Percentiles rank a stretch among this genome's conserved stretches.
Conservation (phyloP, 768 basidiomycete genomes). For the Pleurotus giganteus region DNA sequence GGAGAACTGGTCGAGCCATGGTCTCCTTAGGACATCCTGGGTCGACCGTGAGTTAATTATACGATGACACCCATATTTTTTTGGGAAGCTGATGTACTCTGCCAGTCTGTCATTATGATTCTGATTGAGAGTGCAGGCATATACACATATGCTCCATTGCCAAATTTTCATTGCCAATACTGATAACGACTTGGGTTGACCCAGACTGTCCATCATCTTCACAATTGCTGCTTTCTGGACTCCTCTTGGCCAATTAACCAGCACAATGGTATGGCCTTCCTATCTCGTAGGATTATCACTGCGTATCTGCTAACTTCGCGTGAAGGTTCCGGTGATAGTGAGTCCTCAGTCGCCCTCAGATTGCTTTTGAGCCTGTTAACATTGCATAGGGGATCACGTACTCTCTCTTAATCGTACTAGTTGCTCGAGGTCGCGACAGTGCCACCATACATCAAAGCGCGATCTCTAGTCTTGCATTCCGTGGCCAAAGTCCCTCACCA, state of each 20-base stretch:
- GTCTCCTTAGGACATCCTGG: neutral
- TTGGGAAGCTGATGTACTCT: neutral
- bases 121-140: neutral
- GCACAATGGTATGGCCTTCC: no score
- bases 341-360: neutral
- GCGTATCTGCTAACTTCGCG: no score
- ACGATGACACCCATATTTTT: neutral
- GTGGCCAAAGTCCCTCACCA: no score
- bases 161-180: neutral
- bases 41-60: neutral
- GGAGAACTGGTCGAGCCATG: neutral
- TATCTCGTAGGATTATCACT: no score
- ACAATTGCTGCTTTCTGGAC: neutral
- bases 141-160: neutral
- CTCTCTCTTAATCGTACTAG: neutral
- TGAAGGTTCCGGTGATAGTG: neutral
- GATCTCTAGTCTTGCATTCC: no score
- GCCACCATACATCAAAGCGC: no score
- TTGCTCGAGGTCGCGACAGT: neutral
- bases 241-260: no score
- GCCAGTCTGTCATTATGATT: neutral
- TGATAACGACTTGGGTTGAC: neutral
- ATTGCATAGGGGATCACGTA: neutral
- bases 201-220: neutral
- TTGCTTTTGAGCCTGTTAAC: neutral